Base-by-base conservation (phyloP, 192 early-diverging fungal species). In the Obelidium mucronatum region DNA sequence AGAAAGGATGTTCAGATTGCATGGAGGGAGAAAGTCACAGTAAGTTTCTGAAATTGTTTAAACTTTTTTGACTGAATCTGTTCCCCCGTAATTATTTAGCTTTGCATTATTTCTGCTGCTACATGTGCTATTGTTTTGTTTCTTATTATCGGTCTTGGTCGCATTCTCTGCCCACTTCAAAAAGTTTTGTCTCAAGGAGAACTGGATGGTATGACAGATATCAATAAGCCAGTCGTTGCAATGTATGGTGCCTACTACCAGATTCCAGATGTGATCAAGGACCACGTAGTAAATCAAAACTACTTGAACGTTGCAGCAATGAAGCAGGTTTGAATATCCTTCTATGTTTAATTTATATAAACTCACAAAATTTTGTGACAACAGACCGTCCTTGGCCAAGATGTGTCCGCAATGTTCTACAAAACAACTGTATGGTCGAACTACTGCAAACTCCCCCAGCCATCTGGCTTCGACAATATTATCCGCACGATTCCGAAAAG, bases 1-100 rank as follows among this genome's bases (percentile, higher is more conserved):
- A 90, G 92, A 54, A 84, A 91, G 59, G 94, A 96, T 78, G 84
- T 95, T 13, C 93, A 88, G 62, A 94, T 95, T 90, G 95, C 95
- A 22, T 96, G 95, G 95, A 87, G 95, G 56, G 95, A 96, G 83
- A 96, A 96, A 81, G 87, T 98, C 1, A 90, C 96, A 1, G 85
- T 67, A 30, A 53, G 44, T 77, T 1, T 30, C 59, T 51, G 36
- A 36, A 31, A 39, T 19, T 53, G 36, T 24, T 24, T 11, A 22
- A 24, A 44, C 33, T 39, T 42, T 40, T 51, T 52, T 51, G 6
- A n/a, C 42, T 2, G 58, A 60, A n/a, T n/a, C n/a, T n/a, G n/a
- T n/a, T n/a, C n/a, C n/a, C n/a, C n/a, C n/a, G n/a, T n/a, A n/a
- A 1, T 60, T 15, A 26, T 17, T 2, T 31, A 42, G 54, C 56